phyloP scores from a whole-genome alignment of 139 green algal genomes.

The Chara braunii region DNA sequence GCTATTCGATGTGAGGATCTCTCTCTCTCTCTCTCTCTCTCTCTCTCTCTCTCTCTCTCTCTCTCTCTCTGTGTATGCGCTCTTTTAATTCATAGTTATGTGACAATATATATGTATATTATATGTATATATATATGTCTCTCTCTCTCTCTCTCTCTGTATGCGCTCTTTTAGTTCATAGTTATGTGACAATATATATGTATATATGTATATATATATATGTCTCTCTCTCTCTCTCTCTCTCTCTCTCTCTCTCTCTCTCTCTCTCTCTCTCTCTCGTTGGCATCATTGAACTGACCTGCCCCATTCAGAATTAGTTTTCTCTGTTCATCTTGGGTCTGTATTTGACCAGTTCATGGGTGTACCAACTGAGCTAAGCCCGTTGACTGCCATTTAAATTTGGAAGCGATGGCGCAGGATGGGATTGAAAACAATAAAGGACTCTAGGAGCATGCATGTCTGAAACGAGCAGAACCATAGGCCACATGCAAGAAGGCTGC shows the following conservation, averaged over 20 bases:
- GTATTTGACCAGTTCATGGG: no score
- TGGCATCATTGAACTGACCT: not conserved
- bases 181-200: not conserved
- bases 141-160: not conserved
- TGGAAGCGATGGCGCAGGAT: no score
- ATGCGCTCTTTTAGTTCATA: no score
- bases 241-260: constrained; percentile 18
- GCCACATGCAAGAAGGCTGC: no score
- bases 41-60: constrained; percentile 4
- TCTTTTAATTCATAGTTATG: no score
- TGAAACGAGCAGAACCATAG: no score
- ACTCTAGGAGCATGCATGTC: no score
- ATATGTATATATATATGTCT: not conserved
- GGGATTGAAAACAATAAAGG: no score
- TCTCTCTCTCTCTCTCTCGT: constrained; percentile 16
- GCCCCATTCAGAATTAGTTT: not conserved
- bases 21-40: not conserved
- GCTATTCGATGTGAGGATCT: not conserved
- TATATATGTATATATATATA: not conserved
- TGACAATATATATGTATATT: no score
- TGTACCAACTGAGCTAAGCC: no score
- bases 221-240: constrained; percentile 3
- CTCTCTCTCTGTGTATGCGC: constrained; percentile 8
- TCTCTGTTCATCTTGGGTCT: not conserved
- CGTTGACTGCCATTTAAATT: no score